Evolutionary conservation across 208 protist genomes (phyloP).

Genomic region (Acanthamoeba castellanii): DNA sequence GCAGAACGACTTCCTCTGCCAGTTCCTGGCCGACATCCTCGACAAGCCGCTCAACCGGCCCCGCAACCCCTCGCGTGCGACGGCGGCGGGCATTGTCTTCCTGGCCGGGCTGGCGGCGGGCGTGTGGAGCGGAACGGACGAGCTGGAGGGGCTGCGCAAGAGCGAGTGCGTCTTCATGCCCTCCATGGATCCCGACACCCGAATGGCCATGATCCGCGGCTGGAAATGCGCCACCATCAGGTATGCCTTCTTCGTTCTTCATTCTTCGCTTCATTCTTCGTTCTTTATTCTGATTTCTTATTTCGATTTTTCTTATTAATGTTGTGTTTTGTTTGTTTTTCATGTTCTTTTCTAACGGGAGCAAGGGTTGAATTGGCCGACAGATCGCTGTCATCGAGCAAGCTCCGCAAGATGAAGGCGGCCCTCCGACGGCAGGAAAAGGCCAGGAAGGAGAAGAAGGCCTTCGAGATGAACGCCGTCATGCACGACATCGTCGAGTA

Average conservation of each 20-base stretch:
- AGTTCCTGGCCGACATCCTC: slow-evolving; percentile 77
- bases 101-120: slow-evolving; percentile 70
- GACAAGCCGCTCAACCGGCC: slow-evolving; percentile 36
- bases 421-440: slow-evolving; percentile 1
- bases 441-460: background rate
- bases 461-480: slow-evolving; percentile 15
- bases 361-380: too few relatives aligned
- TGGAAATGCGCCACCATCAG: slow-evolving; percentile 75
- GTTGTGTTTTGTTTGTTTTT: background rate
- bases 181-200: slow-evolving; percentile 52
- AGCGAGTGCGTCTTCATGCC: slow-evolving; percentile 68
- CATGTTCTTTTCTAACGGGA: background rate
- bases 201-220: slow-evolving; percentile 65
- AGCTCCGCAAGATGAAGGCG: slow-evolving; percentile 60
- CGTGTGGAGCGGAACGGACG: slow-evolving; percentile 77
- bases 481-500: slow-evolving; percentile 16
- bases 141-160: slow-evolving; percentile 37
- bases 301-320: background rate
- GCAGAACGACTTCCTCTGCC: slow-evolving; percentile 83
- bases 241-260: background rate
- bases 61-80: slow-evolving; percentile 61
- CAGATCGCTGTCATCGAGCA: slow-evolving; percentile 20
- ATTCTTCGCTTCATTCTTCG: background rate
- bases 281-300: background rate
- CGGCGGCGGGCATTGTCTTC: slow-evolving; percentile 71